Evolutionary conservation across 805 yeast species (phyloP).

Genomic region (Yamadazyma sp.): DNA sequence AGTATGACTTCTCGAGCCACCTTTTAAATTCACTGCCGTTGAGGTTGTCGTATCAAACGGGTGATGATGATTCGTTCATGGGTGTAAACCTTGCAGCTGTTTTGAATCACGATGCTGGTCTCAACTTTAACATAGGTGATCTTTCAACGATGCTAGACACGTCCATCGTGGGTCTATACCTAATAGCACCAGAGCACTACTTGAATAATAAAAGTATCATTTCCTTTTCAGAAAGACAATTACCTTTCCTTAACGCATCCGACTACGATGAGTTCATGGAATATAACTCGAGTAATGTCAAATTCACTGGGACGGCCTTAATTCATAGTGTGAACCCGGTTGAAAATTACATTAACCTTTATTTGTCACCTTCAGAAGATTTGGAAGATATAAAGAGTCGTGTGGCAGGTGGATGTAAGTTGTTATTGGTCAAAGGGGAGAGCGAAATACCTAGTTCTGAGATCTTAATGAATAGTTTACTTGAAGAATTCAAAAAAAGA

Average conservation of each 20-base stretch:
- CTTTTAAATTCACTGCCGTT: constrained; percentile 26
- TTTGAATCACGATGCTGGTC: constrained; percentile 21
- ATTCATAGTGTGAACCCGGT: constrained; percentile 61
- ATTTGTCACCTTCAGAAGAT: constrained; percentile 45
- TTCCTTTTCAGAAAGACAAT: constrained; percentile 10
- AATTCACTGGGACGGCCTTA: constrained; percentile 54
- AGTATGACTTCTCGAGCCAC: constrained; percentile 26
- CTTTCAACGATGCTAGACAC: constrained; percentile 37
- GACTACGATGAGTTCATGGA: constrained; percentile 15
- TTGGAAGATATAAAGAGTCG: constrained; percentile 10
- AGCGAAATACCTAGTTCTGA: constrained; percentile 67
- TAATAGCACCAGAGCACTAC: constrained; percentile 25
- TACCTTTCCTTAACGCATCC: constrained; percentile 21
- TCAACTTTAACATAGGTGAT: constrained; percentile 24
- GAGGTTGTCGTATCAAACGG: constrained; percentile 26
- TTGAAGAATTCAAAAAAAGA: constrained; percentile 22
- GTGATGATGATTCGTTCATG: constrained; percentile 7
- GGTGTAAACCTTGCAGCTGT: constrained; percentile 29
- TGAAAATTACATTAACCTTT: constrained; percentile 48
- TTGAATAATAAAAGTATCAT: constrained; percentile 24
- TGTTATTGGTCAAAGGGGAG: constrained; percentile 59
- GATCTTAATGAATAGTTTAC: constrained; percentile 32
- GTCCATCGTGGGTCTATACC: constrained; percentile 40
- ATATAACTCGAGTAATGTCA: constrained; percentile 6
- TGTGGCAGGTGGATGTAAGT: constrained; percentile 23